Evolutionary conservation across 2,329 filamentous ascomycete species (phyloP).

Genomic region (Beauveria australis): DNA sequence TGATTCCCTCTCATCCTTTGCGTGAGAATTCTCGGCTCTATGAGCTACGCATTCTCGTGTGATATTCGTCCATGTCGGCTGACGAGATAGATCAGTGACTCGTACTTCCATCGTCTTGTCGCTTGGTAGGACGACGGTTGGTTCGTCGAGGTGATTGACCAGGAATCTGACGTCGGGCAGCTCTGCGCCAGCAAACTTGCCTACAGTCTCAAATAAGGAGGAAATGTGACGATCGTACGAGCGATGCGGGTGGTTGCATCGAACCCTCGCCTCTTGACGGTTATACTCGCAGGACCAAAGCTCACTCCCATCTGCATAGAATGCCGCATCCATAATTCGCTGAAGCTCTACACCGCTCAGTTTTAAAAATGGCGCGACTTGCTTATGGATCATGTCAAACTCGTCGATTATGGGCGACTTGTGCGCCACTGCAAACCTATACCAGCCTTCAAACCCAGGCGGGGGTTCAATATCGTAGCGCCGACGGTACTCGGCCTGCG

Average conservation of each 20-base stretch:
- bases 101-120: slow-evolving; percentile 8
- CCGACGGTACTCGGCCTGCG: slow-evolving; percentile 32
- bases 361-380: slow-evolving; percentile 32
- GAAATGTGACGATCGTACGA: slow-evolving; percentile 26
- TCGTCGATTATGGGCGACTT: slow-evolving; percentile 41
- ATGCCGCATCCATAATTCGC: slow-evolving; percentile 20
- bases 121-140: slow-evolving; percentile 28
- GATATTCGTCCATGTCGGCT: slow-evolving; percentile 23
- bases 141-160: slow-evolving; percentile 41
- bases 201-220: slow-evolving; percentile 23
- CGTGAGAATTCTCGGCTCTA: not conserved
- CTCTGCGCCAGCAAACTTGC: slow-evolving; percentile 17
- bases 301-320: slow-evolving; percentile 21
- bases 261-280: slow-evolving; percentile 18
- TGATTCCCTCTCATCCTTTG: slow-evolving; percentile 11
- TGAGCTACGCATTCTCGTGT: slow-evolving; percentile 21
- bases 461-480: slow-evolving; percentile 37
- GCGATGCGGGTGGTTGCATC: slow-evolving; percentile 26
- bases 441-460: slow-evolving; percentile 39
- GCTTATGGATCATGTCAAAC: slow-evolving; percentile 35
- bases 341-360: slow-evolving; percentile 27
- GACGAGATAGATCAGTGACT: slow-evolving; percentile 20
- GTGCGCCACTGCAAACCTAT: slow-evolving; percentile 29
- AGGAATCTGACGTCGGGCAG: slow-evolving; percentile 34
- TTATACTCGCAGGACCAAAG: slow-evolving; percentile 30